Base-by-base conservation (phyloP, 2,329 filamentous ascomycete species). In the Neonectria coccinea region DNA sequence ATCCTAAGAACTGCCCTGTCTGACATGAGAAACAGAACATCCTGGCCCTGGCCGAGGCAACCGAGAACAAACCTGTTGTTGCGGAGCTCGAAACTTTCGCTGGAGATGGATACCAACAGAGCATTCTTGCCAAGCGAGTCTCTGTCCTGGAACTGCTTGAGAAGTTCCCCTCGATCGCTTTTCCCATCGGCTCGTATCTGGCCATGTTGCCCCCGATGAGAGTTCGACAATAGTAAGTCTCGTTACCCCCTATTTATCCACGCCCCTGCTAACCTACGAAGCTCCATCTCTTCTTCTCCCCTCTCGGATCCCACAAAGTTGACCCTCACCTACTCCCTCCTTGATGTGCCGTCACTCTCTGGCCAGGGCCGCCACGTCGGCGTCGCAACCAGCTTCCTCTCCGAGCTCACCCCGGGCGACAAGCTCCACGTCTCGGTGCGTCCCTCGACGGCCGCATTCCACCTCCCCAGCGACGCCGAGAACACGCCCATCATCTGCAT, bases 141-240 rank as follows among this genome's bases (percentile, higher is more conserved):
- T 90, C 89, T 0, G 79, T 91, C 0, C 82, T 95, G 7, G 90
- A 94, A 65, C 81, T 95, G 2, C 83, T 95, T 1, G 89, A 92
- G 72, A 82, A 84, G 11, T 90, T 89, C 73, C 82, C 86, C 0
- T 78, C 82, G 0, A 81, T 92, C 33, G 78, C 85, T 3, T 77
- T 95, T 0, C 84, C 91, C 0, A 84, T 96, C 25, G 85, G 85
- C 4, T 79, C 86, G 18, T 95, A 91, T 80, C 82, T 96, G 8
- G 83, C 84, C 36, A 90, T 93, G 83, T 85, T 94, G 1, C 91
- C 91, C 2, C 90, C 92, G 0, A 92, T 96, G 89, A 88, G 91
- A 29, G 84, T 92, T 42, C 86, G 91, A n/a, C 90, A 92, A 76
- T 94, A 94, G 77, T 81, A 70, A 70, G 77, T 66, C n/a, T 20